Base-by-base conservation (phyloP, 116 monocot genomes). In the Trichopus zeylanicus region DNA sequence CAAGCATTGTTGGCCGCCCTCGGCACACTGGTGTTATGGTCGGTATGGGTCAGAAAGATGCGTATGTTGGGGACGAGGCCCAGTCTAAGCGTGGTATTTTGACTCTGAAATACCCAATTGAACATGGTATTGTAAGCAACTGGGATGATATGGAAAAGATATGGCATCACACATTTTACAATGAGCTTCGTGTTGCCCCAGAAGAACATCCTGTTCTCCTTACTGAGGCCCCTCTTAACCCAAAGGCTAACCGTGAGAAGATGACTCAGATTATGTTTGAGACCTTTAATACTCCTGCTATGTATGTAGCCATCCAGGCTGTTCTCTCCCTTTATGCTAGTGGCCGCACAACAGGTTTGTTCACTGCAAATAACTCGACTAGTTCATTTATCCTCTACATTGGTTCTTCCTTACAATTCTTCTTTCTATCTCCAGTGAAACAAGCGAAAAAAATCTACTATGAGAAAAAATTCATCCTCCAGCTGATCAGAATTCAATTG, bases 21-120 rank as follows among this genome's bases (percentile, higher is more conserved):
- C 65, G 72, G n/a, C 72, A 72, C 65, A 72, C 72, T 52, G 72
- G 72, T 52, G 72, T 72, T 19, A 72, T 72, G 72, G 72, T 72
- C 39, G 72, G 72, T 0, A 72, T 72, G 72, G 65, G 72, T 26
- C 72, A 70, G 25, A 70, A 70, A 34, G 63, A 70, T 32, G 70
- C 70, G 26, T 70, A 63, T 56, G 70, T 70, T 26, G 63, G 70
- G 23, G 70, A 70, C 37, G 70, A 70, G 62, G 70, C 70, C 35
- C 70, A 63, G 49, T 70, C 70, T 29, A 70, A 70, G 37, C 53
- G 70, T 26, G 70, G 70, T 46, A 70, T 70, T 22, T 49, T 70
- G 29, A 70, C 70, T 27, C 55, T 70, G 3, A 70, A 70, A 28
- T 70, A 70, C 46, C 70, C 70, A 51, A 72, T 72, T 58, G 72